Evolutionary conservation across 371 early-diverging fungal species (phyloP).

Genomic region (Sporodiniella umbellata): DNA sequence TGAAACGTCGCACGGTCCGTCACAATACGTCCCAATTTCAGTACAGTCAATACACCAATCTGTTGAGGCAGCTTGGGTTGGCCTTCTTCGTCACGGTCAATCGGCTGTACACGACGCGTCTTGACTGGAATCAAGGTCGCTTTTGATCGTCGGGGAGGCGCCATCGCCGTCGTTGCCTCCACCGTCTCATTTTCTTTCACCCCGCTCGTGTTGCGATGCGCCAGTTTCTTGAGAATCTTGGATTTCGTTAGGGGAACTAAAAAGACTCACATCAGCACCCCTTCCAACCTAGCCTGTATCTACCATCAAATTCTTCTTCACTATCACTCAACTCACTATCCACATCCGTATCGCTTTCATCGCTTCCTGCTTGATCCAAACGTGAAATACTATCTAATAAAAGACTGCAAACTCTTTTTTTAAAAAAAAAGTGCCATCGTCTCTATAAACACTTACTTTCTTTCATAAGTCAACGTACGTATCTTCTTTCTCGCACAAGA

Average conservation of each 20-base stretch:
- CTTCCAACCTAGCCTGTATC: no score
- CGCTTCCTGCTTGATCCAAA: conserved; percentile 20
- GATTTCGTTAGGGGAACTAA: not conserved
- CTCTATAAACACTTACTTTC: conserved; percentile 17
- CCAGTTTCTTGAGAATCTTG: conserved; percentile 5
- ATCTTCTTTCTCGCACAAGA: conserved; percentile 24
- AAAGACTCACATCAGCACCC: no score
- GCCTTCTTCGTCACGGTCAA: conserved; percentile 69
- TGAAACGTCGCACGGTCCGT: conserved; percentile 82
- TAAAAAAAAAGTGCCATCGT: not conserved
- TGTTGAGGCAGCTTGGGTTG: conserved; percentile 74
- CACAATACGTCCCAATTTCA: conserved; percentile 71
- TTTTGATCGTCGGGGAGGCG: conserved; percentile 46
- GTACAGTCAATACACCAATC: conserved; percentile 79
- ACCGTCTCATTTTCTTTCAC: not conserved
- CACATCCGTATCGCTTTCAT: conserved; percentile 40
- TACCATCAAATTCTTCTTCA: conserved; percentile 26
- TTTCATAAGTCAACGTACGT: conserved; percentile 22
- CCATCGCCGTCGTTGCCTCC: conserved; percentile 24
- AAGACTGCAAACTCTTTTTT: conserved; percentile 13
- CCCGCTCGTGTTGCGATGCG: no score
- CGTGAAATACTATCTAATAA: conserved; percentile 48
- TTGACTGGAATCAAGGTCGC: conserved; percentile 31
- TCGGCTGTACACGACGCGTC: conserved; percentile 54
- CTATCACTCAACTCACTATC: conserved; percentile 26